Evolutionary conservation across 768 basidiomycete genomes (phyloP).

Genomic region (Neoboletus brunneissimus): DNA sequence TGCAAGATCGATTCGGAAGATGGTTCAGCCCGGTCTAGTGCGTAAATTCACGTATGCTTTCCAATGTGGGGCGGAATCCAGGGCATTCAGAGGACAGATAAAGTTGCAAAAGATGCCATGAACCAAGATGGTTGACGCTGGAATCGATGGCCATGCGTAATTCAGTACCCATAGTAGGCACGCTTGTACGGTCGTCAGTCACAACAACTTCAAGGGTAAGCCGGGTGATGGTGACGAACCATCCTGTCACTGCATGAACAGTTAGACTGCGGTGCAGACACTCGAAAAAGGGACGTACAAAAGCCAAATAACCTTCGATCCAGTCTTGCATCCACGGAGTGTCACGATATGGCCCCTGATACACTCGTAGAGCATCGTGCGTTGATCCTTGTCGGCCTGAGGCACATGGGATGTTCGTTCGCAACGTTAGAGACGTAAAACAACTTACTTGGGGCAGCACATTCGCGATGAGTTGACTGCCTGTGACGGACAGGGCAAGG

Average conservation of each 20-base stretch:
- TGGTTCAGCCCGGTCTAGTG: conserved; percentile 20
- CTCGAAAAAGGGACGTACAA: conserved; percentile 45
- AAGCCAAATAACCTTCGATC: conserved; percentile 89
- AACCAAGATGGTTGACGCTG: conserved; percentile 29
- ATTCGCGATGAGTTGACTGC: conserved; percentile 82
- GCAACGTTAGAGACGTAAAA: not conserved
- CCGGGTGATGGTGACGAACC: conserved; percentile 32
- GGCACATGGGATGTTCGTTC: conserved; percentile 8
- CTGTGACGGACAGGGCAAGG: conserved; percentile 76
- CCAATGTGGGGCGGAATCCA: conserved; percentile 19
- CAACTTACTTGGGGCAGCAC: conserved; percentile 68
- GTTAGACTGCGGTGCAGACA: conserved; percentile 1
- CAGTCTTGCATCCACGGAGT: conserved; percentile 86
- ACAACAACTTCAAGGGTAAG: conserved; percentile 4
- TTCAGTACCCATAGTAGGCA: conserved; percentile 61
- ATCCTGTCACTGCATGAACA: conserved; percentile 51
- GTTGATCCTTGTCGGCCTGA: conserved; percentile 84
- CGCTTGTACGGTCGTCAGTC: conserved; percentile 39
- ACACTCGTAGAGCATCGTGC: conserved; percentile 77
- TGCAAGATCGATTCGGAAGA: conserved; percentile 33
- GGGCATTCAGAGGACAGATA: conserved; percentile 14
- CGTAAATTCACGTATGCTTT: conserved; percentile 27
- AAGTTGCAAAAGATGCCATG: conserved; percentile 27
- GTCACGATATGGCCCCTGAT: conserved; percentile 87
- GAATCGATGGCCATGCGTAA: conserved; percentile 2